Percentiles rank a stretch among this genome's conserved stretches.
Conservation (phyloP, 2,329 filamentous ascomycete species). For the Zymoseptoria passerinii region DNA sequence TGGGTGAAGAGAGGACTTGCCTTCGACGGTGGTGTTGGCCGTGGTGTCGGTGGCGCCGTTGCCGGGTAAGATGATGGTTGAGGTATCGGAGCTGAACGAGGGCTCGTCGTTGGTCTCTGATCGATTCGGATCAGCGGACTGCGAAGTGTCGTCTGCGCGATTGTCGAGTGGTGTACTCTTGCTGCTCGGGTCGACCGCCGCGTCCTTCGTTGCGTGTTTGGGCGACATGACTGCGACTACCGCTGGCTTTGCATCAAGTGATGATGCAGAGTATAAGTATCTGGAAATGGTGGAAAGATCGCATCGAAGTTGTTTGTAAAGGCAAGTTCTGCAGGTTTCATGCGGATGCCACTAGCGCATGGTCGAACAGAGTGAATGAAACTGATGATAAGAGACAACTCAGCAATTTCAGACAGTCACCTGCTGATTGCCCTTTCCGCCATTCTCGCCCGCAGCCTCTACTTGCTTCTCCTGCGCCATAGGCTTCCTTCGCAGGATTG, state of each 20-base stretch:
- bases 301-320: neutral
- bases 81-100: neutral
- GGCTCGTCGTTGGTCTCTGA: neutral
- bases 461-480: neutral
- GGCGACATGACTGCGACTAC: neutral
- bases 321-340: constrained; percentile 1
- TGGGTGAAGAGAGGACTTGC: neutral
- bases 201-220: neutral
- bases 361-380: neutral
- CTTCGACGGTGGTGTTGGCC: neutral
- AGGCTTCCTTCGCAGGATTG: constrained; percentile 44
- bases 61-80: neutral
- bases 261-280: neutral
- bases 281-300: neutral
- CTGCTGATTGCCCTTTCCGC: neutral
- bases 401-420: neutral
- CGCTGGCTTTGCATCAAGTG: neutral
- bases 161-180: neutral
- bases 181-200: neutral
- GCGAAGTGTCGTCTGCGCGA: neutral
- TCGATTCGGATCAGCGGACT: neutral
- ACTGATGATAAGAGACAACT: neutral
- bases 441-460: too few relatives aligned
- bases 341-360: constrained; percentile 1
- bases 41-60: neutral